Base-by-base conservation (phyloP, 176 grass and related monocot species). In the Oryza meyeriana region DNA sequence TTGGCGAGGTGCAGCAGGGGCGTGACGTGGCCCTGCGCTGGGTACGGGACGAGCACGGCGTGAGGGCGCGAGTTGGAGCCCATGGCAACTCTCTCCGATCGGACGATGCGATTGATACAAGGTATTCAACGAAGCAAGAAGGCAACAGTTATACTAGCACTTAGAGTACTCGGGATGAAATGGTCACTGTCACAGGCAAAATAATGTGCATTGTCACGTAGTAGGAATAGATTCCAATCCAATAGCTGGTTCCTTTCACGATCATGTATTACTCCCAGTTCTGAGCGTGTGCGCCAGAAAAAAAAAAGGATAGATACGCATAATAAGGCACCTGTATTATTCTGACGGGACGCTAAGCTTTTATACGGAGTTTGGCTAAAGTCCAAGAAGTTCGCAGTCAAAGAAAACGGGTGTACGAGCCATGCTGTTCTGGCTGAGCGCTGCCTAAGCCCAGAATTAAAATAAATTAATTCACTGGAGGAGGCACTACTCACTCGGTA, bases 1-100 rank as follows among this genome's bases (percentile, higher is more conserved):
- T 96, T 96, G 2, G 90, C 88, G 0, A 96, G 76, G 50, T 91
- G 78, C 2, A 93, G 91, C 83, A 94, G 88, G n/a, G 94, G 85
- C 0, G 81, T 97, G 74, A 97, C 66, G 76, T 94, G 89, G 40
- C 92, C 92, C 85, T 97, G 94, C 32, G 83, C 83, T 26, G 94
- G 94, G 64, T 87, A 81, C 27, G 94, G 92, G 26, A 97, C 45
- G 87, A 81, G 83, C 14, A 97, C 92, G 44, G 85, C 88, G 78
- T 97, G 94, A 26, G 87, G 72, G 64, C 77, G 77, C 20, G 18
- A 24, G 20, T 38, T 38, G 8, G 66, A 69, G 30, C 13, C 65
- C 77, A 79, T 79, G 64, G 42, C 75, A 20, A 13, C 8, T 17
- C 16, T 32, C 45, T 32, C 10, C 8, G 6, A 26, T 29, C 59